Percentiles rank a stretch among this genome's conserved stretches.
These are phyloP conservation scores for Rehmannia glutinosa DNA, from an alignment of 257 asterid species.

Conservation along the genomic window DNA sequence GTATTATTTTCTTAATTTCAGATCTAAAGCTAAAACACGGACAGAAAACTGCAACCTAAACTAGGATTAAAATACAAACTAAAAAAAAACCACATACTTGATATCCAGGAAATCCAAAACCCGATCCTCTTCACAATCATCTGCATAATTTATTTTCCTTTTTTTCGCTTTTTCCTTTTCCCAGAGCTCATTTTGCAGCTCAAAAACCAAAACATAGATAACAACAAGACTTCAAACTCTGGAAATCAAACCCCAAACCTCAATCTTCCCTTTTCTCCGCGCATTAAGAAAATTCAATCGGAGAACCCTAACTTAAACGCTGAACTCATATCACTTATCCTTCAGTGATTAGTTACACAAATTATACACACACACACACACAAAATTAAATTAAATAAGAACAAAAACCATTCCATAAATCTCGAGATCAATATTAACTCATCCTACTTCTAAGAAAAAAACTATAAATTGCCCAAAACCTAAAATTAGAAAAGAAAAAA, in stretches of 20 bases:
- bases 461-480: background rate
- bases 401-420: constrained; percentile 1
- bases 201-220: background rate
- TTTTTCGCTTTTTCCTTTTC: constrained; percentile 23
- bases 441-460: background rate
- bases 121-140: constrained; percentile 15
- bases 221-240: background rate
- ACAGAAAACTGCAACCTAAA: background rate
- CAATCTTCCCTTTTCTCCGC: background rate
- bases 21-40: constrained; percentile 21
- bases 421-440: constrained; percentile 6
- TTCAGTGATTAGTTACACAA: too few species aligned
- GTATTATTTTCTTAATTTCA: constrained; percentile 18
- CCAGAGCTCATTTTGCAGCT: constrained; percentile 25
- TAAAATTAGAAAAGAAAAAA: background rate
- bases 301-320: background rate
- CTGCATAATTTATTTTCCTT: constrained; percentile 1
- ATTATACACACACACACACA: background rate
- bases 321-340: too few species aligned
- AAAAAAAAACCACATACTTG: background rate
- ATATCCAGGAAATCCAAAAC: constrained; percentile 5
- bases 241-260: constrained; percentile 1
- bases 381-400: background rate
- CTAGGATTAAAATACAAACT: background rate
- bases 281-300: background rate